Evolutionary conservation across 192 early-diverging fungal species (phyloP).

Genomic region (Gorgonomyces haynaldii): DNA sequence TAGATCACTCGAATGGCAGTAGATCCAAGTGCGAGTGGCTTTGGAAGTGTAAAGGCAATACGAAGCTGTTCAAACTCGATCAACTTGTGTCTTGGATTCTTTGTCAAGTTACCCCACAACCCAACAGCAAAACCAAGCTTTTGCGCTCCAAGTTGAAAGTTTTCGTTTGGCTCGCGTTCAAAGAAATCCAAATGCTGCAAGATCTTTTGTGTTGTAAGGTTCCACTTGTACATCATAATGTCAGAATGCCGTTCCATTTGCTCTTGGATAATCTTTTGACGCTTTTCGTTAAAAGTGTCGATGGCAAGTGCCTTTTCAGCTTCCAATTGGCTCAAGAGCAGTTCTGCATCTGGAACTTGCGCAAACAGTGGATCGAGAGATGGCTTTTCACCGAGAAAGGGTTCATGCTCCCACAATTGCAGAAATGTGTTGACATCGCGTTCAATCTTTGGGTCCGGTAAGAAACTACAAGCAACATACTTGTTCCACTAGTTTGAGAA

Average conservation of each 20-base stretch:
- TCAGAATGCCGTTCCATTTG: neutral
- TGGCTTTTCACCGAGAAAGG: constrained; percentile 16
- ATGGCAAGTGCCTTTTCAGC: constrained; percentile 5
- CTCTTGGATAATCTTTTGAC: neutral
- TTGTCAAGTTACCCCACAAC: constrained; percentile 43
- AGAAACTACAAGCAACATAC: constrained; percentile 31
- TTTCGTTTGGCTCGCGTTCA: constrained; percentile 34
- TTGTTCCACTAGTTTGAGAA: constrained; percentile 25
- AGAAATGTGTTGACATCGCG: constrained; percentile 37
- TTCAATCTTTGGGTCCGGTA: constrained; percentile 35
- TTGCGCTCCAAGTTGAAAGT: constrained; percentile 28
- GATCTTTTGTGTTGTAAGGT: neutral
- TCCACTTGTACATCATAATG: neutral
- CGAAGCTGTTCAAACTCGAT: constrained; percentile 32
- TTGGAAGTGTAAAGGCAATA: constrained; percentile 32
- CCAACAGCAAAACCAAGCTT: constrained; percentile 22
- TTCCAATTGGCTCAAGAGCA: constrained; percentile 10
- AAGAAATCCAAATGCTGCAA: constrained; percentile 35
- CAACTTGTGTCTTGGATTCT: constrained; percentile 40
- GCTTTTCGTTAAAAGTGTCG: neutral
- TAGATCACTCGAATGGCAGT: constrained; percentile 38
- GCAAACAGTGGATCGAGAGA: constrained; percentile 19
- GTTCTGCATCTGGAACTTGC: constrained; percentile 24
- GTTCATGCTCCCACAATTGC: constrained; percentile 24
- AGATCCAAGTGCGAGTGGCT: constrained; percentile 38